Evolutionary conservation across 768 basidiomycete species (phyloP).

Genomic region (Mycena maculata): DNA sequence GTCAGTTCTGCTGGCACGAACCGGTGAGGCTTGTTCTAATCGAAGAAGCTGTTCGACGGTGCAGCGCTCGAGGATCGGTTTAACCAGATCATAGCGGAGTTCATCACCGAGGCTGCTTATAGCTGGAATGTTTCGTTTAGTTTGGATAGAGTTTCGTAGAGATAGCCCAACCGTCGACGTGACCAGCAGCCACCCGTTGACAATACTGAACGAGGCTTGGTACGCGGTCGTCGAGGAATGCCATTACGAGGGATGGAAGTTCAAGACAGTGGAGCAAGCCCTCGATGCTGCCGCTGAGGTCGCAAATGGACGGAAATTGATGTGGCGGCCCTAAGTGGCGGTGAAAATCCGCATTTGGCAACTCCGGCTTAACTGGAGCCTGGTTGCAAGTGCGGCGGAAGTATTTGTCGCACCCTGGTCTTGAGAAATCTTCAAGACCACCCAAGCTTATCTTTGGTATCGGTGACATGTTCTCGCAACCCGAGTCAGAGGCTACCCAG

Average conservation of each 20-base stretch:
- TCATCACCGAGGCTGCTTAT: constrained; percentile 73
- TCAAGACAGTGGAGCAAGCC: too few species aligned
- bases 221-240: constrained; percentile 52
- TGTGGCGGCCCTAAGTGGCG: too few species aligned
- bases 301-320: too few species aligned
- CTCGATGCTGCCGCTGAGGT: too few species aligned
- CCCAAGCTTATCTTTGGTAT: constrained; percentile 15
- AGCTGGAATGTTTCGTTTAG: constrained; percentile 50
- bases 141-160: not conserved
- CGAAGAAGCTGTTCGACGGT: constrained; percentile 74
- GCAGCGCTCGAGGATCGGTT: constrained; percentile 81
- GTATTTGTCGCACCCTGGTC: too few species aligned
- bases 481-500: constrained; percentile 13
- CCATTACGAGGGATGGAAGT: constrained; percentile 4
- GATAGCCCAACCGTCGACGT: constrained; percentile 68
- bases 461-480: constrained; percentile 31
- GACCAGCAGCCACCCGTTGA: constrained; percentile 72
- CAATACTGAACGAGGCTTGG: constrained; percentile 77
- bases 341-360: too few species aligned
- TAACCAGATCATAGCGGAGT: constrained; percentile 71
- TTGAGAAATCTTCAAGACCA: too few species aligned
- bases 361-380: too few species aligned
- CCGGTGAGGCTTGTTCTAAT: constrained; percentile 78
- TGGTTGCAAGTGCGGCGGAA: too few species aligned
- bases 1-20: constrained; percentile 48